These are phyloP conservation scores for Rutstroemia sydowiana DNA, from an alignment of 2,329 filamentous ascomycete species.

Conservation along the genomic window DNA sequence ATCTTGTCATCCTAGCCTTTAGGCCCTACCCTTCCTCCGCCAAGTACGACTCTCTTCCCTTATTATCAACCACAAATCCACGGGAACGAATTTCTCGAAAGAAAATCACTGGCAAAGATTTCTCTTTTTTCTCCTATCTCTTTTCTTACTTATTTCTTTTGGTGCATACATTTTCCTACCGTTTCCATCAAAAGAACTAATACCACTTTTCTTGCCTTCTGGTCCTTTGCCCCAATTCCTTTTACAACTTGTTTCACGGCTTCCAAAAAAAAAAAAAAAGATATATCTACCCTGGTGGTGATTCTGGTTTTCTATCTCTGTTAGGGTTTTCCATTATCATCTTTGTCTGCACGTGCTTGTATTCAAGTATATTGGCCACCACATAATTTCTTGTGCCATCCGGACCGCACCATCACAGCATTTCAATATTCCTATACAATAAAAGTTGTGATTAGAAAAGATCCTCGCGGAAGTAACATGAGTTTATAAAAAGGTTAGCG, in stretches of 20 bases:
- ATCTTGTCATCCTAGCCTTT: constrained; percentile 1
- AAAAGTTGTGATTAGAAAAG: constrained; percentile 11
- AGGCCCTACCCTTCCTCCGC: constrained; percentile 14
- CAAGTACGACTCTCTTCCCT: constrained; percentile 3
- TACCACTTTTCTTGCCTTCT: constrained; percentile 2
- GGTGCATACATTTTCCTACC: constrained; percentile 14
- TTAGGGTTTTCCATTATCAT: constrained; percentile 14
- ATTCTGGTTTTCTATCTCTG: constrained; percentile 11
- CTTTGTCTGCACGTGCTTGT: constrained; percentile 18
- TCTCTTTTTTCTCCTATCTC: constrained; percentile 11
- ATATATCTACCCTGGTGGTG: constrained; percentile 23
- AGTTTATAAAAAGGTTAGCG: neutral
- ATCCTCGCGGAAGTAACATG: neutral
- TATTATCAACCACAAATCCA: constrained; percentile 8
- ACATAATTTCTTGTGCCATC: constrained; percentile 15
- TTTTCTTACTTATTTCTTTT: constrained; percentile 4
- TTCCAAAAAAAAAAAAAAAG: neutral
- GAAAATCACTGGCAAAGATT: neutral
- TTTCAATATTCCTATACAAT: constrained; percentile 8
- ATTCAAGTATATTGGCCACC: constrained; percentile 19
- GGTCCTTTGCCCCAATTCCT: neutral
- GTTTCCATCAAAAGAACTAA: constrained; percentile 9
- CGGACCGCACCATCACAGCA: constrained; percentile 6
- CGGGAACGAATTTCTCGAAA: neutral
- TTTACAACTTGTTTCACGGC: neutral